These are phyloP conservation scores for Periglandula ipomoeae DNA, from an alignment of 2,329 filamentous ascomycete species.

Conservation along the genomic window DNA sequence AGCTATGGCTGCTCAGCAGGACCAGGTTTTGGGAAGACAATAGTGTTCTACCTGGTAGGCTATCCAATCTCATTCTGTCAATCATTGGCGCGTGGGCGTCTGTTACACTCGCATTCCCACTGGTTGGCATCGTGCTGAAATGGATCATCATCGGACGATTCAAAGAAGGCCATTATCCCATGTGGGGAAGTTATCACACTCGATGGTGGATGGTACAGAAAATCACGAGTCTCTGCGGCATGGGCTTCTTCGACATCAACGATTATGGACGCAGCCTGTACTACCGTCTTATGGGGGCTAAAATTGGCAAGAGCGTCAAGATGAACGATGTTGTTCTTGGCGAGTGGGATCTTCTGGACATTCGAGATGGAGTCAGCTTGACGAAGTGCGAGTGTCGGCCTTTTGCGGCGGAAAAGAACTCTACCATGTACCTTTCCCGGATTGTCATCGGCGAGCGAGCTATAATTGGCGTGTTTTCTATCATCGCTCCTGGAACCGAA, in stretches of 20 bases:
- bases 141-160: slow-evolving; percentile 47
- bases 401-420: slow-evolving; percentile 45
- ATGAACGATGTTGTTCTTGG: slow-evolving; percentile 35
- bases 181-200: slow-evolving; percentile 51
- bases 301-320: slow-evolving; percentile 40
- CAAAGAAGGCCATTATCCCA: slow-evolving; percentile 43
- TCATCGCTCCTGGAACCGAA: slow-evolving; percentile 39
- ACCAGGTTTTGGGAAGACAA: slow-evolving; percentile 30
- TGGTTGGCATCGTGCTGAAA: slow-evolving; percentile 39
- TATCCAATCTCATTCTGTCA: slow-evolving; percentile 37
- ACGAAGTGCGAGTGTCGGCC: slow-evolving; percentile 39
- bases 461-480: slow-evolving; percentile 36
- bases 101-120: slow-evolving; percentile 31
- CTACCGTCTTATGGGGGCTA: slow-evolving; percentile 41
- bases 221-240: slow-evolving; percentile 37
- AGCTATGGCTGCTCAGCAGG: slow-evolving; percentile 36
- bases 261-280: slow-evolving; percentile 33
- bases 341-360: slow-evolving; percentile 47
- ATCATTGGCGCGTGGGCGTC: slow-evolving; percentile 32
- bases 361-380: slow-evolving; percentile 38
- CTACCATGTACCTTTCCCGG: slow-evolving; percentile 44
- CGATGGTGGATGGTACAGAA: slow-evolving; percentile 52
- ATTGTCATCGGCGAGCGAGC: slow-evolving; percentile 40
- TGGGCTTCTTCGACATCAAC: slow-evolving; percentile 33
- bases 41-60: slow-evolving; percentile 29